These are phyloP conservation scores for Chalciporus chontae DNA, from an alignment of 768 basidiomycete species.

Conservation along the genomic window DNA sequence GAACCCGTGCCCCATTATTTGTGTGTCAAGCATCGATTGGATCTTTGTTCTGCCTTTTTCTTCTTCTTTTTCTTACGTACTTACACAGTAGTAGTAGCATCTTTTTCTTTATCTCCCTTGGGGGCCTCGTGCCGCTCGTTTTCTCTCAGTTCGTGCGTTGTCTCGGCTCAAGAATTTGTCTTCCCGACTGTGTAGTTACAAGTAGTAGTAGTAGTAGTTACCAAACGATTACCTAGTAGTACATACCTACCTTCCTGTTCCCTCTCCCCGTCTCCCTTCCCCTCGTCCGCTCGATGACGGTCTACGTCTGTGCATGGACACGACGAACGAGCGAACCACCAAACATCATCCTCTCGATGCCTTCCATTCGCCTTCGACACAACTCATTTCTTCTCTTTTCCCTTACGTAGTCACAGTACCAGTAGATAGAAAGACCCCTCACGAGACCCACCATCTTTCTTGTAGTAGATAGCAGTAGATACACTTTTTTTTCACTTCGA, in stretches of 20 bases:
- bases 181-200: constrained; percentile 27
- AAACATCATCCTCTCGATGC: background rate
- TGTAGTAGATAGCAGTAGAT: constrained; percentile 40
- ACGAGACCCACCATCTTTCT: constrained; percentile 2
- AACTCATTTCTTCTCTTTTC: background rate
- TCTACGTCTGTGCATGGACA: too few species aligned
- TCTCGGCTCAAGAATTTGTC: constrained; percentile 8
- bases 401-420: too few species aligned
- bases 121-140: background rate
- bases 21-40: constrained; percentile 27
- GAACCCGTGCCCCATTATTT: constrained; percentile 25
- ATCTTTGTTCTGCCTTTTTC: constrained; percentile 14
- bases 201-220: constrained; percentile 25
- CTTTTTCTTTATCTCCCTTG: constrained; percentile 10
- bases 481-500: constrained; percentile 17
- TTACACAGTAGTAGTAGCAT: constrained; percentile 27
- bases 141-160: constrained; percentile 20
- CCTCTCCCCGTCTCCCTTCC: too few species aligned
- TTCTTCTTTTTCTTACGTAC: background rate
- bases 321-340: too few species aligned
- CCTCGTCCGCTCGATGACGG: too few species aligned
- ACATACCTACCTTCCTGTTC: constrained; percentile 10
- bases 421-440: too few species aligned
- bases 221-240: constrained; percentile 30
- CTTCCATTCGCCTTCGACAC: too few species aligned